Conservation (phyloP, 1,139 yeast genomes). For the Taphrina deformans region DNA sequence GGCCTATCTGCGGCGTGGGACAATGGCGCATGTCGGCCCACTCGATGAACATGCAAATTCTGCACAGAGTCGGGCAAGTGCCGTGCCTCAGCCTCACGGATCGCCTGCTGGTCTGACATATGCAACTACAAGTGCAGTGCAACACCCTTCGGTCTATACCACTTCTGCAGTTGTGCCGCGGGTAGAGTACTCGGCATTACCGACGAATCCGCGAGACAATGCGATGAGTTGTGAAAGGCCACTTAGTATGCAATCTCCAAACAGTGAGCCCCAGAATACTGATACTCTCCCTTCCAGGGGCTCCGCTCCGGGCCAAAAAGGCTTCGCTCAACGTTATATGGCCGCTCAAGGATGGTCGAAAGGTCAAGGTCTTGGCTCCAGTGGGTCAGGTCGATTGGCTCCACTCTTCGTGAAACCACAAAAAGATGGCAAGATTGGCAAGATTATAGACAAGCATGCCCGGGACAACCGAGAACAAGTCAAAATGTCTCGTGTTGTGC, state of each 20-base stretch:
- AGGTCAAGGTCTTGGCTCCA: constrained; percentile 24
- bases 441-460: constrained; percentile 12
- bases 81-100: neutral
- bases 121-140: neutral
- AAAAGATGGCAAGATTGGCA: constrained; percentile 27
- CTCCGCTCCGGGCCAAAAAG: constrained; percentile 25
- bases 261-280: neutral
- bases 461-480: neutral
- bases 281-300: neutral
- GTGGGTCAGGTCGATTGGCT: constrained; percentile 22
- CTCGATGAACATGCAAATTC: neutral
- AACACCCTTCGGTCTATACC: neutral
- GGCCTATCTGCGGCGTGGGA: neutral
- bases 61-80: neutral
- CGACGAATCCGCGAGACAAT: neutral
- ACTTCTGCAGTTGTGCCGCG: neutral
- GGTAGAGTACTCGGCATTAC: neutral
- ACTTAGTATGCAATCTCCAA: no score
- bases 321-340: constrained; percentile 31
- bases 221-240: no score
- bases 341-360: constrained; percentile 28
- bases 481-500: neutral
- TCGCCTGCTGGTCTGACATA: neutral
- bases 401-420: constrained; percentile 25
- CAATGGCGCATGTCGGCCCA: neutral